Evolutionary conservation across 192 early-diverging fungal genomes (phyloP).

Genomic region (Phycomyces blakesleeanus): DNA sequence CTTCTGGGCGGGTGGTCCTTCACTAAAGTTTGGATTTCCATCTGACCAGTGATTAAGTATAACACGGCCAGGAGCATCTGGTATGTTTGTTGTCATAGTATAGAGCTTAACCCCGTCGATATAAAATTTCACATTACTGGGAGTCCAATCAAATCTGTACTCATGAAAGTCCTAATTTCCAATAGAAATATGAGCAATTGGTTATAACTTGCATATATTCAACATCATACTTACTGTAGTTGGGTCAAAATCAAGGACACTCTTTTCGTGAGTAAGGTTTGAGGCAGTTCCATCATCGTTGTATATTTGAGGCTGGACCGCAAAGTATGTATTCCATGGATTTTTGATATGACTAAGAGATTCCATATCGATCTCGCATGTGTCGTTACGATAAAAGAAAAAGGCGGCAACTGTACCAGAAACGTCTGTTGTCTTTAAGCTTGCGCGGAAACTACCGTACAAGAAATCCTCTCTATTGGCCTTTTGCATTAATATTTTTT

Average conservation of each 20-base stretch:
- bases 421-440: conserved; percentile 15
- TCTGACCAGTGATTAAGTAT: conserved; percentile 36
- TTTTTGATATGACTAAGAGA: conserved; percentile 12
- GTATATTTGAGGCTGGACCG: conserved; percentile 35
- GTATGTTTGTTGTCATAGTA: conserved; percentile 29
- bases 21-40: conserved; percentile 33
- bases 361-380: conserved; percentile 37
- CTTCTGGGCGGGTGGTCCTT: conserved; percentile 9
- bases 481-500: not conserved
- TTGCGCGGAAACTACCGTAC: conserved; percentile 34
- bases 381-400: conserved; percentile 28
- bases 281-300: conserved; percentile 26
- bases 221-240: conserved; percentile 10
- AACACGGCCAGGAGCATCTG: conserved; percentile 23
- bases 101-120: conserved; percentile 13
- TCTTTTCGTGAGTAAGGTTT: conserved; percentile 12
- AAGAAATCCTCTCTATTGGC: conserved; percentile 27
- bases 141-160: conserved; percentile 38
- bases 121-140: conserved; percentile 25
- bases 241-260: conserved; percentile 11
- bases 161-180: conserved; percentile 28
- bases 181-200: not conserved
- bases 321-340: conserved; percentile 24
- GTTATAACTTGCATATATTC: not conserved
- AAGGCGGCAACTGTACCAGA: conserved; percentile 31